Base-by-base conservation (phyloP, 2,329 filamentous ascomycete genomes). In the Pseudomassariella vexata region DNA sequence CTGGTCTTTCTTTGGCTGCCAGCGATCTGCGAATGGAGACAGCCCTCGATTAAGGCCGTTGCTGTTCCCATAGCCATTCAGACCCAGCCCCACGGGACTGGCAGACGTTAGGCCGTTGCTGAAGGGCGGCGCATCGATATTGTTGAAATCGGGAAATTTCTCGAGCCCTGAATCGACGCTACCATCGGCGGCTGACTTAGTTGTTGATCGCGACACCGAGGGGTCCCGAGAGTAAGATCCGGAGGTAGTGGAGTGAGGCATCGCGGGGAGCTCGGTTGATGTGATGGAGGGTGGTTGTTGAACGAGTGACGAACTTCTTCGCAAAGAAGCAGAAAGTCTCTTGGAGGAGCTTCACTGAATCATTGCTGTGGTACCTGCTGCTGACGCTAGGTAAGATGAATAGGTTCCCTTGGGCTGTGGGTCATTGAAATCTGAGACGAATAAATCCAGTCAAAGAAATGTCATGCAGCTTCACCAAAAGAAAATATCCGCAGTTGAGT, bases 131-230 rank as follows among this genome's bases (percentile, higher is more conserved):
- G 52, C 49, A 27, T 56, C 53, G 43, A 56, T 45, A 30, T 55
- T 52, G n/a, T n/a, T n/a, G n/a, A n/a, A n/a, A 25, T 56, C 53
- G 27, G 53, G 53, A 30, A 56, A 56, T 24, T 56, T 56, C 43
- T 56, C 53, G 28, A 55, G 47, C 16, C 52, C 52, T 16, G 49
- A 49, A 30, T 44, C 40, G 26, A 37, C 10, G 8, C 52, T 48
- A 30, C 30, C 38, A 14, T 53, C 50, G 22, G 29, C 37, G 18
- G 49, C 47, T 25, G 39, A 38, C 40, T 54, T 55, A 30, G 42
- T 26, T 30, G 33, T 42, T 23, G 48, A 44, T 40, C 53, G 49
- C 30, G 53, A 44, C 30, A 54, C 35, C 16, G 53, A 56, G 9
- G 49, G 42, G 6, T 55, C 53, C 34, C 49, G 49, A 33, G 46